phyloP scores from a whole-genome alignment of 192 early-diverging fungal genomes.

The Backusella mclennaniae region DNA sequence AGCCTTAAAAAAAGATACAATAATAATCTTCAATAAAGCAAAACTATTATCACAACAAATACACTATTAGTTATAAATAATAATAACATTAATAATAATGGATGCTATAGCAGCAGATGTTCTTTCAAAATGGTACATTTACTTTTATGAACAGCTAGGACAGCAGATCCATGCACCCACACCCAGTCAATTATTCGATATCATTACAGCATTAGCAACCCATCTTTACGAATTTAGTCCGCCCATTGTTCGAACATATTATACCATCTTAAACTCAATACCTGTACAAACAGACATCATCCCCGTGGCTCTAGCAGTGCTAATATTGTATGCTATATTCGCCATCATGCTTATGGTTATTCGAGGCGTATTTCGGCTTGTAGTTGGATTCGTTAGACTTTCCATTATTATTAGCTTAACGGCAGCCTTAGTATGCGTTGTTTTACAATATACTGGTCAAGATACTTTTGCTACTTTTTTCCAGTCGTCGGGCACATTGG shows the following conservation, averaged over 20 bases:
- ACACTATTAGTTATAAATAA: not conserved
- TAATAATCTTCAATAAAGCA: not conserved
- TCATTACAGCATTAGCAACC: not conserved
- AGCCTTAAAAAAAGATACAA: not conserved
- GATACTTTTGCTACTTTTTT: conserved; percentile 1
- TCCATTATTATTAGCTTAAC: conserved; percentile 18
- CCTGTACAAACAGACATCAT: conserved; percentile 32
- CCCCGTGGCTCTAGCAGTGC: conserved; percentile 21
- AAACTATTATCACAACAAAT: not conserved
- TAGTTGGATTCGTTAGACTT: conserved; percentile 30
- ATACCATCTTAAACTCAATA: conserved; percentile 8
- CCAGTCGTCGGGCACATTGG: conserved; percentile 1
- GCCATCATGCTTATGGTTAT: conserved; percentile 17
- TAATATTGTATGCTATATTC: conserved; percentile 31
- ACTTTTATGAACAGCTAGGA: conserved; percentile 14
- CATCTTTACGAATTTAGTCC: conserved; percentile 13
- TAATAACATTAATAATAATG: not conserved
- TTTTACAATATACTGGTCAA: conserved; percentile 19
- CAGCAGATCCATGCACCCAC: not conserved
- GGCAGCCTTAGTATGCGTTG: conserved; percentile 10
- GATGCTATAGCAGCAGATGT: conserved; percentile 11
- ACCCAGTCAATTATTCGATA: not conserved
- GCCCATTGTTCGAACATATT: conserved; percentile 9
- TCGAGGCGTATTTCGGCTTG: conserved; percentile 15
- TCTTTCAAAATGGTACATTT: conserved; percentile 16